Conservation (phyloP, 106 monocot species). For the Dioscorea zingiberensis region DNA sequence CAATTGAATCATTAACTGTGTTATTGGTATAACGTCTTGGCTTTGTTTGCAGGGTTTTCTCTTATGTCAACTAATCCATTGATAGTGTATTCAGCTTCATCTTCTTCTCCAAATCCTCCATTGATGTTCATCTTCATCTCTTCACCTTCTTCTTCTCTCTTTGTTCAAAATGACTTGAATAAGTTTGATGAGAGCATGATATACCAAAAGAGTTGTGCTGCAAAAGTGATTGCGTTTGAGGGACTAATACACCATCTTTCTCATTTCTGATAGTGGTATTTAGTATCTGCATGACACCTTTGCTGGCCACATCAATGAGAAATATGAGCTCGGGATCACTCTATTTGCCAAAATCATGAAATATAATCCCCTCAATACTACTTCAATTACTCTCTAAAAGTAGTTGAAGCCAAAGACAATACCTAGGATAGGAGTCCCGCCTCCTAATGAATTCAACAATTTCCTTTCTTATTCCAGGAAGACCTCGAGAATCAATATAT, state of each 20-base stretch:
- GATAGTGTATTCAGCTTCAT: too few species aligned
- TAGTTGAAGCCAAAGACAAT: not conserved
- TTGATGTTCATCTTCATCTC: too few species aligned
- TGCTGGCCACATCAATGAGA: slow-evolving; percentile 98
- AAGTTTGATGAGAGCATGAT: too few species aligned
- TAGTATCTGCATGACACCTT: slow-evolving; percentile 97
- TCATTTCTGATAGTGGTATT: slow-evolving; percentile 81
- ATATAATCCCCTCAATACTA: not conserved
- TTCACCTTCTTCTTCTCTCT: too few species aligned
- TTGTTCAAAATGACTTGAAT: too few species aligned
- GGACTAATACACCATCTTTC: slow-evolving; percentile 79
- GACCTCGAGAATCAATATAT: slow-evolving; percentile 95
- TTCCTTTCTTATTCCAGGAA: slow-evolving; percentile 95
- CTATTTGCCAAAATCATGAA: slow-evolving; percentile 17
- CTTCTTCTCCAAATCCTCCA: too few species aligned
- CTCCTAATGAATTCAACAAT: slow-evolving; percentile 89
- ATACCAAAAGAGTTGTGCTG: too few species aligned
- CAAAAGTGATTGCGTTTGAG: not conserved
- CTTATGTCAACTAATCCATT: too few species aligned
- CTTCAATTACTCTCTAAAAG: too few species aligned
- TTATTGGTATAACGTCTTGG: too few species aligned
- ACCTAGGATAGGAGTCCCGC: slow-evolving; percentile 98
- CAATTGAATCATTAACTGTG: too few species aligned
- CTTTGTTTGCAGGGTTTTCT: too few species aligned
- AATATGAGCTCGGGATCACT: slow-evolving; percentile 95